These are phyloP conservation scores for Elaeis oleifera DNA, from an alignment of 202 grass and related monocot genomes.

Conservation along the genomic window DNA sequence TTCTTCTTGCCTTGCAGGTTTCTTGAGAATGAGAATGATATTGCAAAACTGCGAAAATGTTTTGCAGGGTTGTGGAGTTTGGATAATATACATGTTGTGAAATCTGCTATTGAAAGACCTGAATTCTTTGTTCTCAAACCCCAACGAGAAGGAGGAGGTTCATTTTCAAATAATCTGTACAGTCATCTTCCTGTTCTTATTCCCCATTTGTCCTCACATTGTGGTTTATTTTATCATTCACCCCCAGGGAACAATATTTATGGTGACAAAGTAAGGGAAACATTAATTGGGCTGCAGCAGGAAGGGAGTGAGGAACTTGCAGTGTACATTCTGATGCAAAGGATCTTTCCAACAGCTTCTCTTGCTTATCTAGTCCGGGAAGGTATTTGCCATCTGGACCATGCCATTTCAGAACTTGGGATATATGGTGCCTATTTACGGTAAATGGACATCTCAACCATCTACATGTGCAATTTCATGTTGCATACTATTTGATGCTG, in stretches of 20 bases:
- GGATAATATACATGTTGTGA: slow-evolving; percentile 73
- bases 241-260: slow-evolving; percentile 78
- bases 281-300: slow-evolving; percentile 44
- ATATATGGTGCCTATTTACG: slow-evolving; percentile 72
- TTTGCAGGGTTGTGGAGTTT: slow-evolving; percentile 97
- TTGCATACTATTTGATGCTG: background rate
- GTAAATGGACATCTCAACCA: slow-evolving; percentile 26
- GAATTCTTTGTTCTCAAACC: slow-evolving; percentile 83
- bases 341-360: slow-evolving; percentile 72
- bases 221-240: slow-evolving; percentile 24
- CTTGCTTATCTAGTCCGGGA: slow-evolving; percentile 62
- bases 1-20: slow-evolving; percentile 40
- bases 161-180: slow-evolving; percentile 5
- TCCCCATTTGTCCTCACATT: background rate
- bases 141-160: slow-evolving; percentile 90
- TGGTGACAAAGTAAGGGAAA: slow-evolving; percentile 54
- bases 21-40: slow-evolving; percentile 59
- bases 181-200: slow-evolving; percentile 4
- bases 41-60: slow-evolving; percentile 65
- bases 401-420: slow-evolving; percentile 85
- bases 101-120: slow-evolving; percentile 66
- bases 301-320: slow-evolving; percentile 61
- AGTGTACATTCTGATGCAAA: slow-evolving; percentile 90
- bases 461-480: background rate
- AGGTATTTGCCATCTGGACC: slow-evolving; percentile 56